These are phyloP conservation scores for Trichaptum fuscoviolaceum DNA, from an alignment of 768 basidiomycete genomes.

Conservation along the genomic window DNA sequence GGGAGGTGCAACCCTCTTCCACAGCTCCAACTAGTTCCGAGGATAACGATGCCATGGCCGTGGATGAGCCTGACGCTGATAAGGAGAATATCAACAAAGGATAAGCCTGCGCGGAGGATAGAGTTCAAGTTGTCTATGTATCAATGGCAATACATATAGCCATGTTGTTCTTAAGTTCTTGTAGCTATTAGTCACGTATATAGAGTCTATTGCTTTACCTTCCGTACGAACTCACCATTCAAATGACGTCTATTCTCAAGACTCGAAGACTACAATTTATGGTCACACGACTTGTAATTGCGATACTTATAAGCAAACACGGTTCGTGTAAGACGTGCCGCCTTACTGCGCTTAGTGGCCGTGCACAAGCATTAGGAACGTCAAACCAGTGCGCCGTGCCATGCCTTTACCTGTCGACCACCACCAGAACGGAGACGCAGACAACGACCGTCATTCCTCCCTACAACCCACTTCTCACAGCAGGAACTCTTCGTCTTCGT, in stretches of 20 bases:
- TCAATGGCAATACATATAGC: neutral
- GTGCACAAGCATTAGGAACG: neutral
- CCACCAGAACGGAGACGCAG: neutral
- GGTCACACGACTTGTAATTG: neutral
- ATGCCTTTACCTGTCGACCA: neutral
- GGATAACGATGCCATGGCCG: slow-evolving; percentile 18
- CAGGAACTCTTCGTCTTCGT: neutral
- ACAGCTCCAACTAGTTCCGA: slow-evolving; percentile 5
- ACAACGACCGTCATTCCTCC: neutral
- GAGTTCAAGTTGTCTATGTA: neutral
- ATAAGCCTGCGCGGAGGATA: neutral
- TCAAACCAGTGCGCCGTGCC: neutral
- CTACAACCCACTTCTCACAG: neutral
- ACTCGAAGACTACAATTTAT: neutral
- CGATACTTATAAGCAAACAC: neutral
- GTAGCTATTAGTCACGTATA: neutral
- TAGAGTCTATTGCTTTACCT: too few species aligned
- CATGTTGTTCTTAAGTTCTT: neutral
- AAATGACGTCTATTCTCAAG: neutral
- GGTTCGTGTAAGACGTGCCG: neutral
- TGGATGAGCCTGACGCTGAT: slow-evolving; percentile 15
- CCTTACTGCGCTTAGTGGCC: neutral
- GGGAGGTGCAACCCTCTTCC: slow-evolving; percentile 4
- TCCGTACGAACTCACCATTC: too few species aligned
- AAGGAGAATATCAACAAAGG: slow-evolving; percentile 10